Evolutionary conservation across 116 monocot genomes (phyloP), one percentile per base, ranked within the genome.

Genomic region (Dioscorea cayenensis): DNA sequence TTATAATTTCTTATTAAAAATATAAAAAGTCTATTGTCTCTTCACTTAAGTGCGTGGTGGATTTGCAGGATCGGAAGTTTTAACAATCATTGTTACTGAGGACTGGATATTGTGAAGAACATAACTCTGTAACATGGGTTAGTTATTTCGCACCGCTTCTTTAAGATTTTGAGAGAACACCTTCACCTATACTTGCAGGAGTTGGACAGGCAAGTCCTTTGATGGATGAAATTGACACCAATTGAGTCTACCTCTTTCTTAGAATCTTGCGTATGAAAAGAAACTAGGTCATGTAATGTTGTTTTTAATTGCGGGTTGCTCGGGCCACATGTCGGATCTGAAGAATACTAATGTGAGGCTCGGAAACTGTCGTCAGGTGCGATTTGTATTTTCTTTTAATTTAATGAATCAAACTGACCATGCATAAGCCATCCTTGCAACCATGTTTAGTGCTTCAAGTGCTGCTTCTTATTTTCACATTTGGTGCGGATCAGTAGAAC

Each of bases 51-150:
- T 10, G 43, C 6, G 6, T 43, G 43, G 43, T 12, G 43, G 43
- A 1, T 88, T 58, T 79, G 77, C 85, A 99, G 99, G 99, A 99
- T 78, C 87, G 76, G 99, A 92, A n/a, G n/a, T n/a, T n/a, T n/a
- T n/a, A n/a, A n/a, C n/a, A n/a, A n/a, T n/a, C n/a, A n/a, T n/a
- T 78, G 62, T 82, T 52, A 99, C 94, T 73, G 85, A 86, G 99
- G 99, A 49, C 60, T 99, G 51, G 94, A 99, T 83, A 94, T 94
- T 14, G 71, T 99, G 67, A 99, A 99, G 79, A 92, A 99, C 68
- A 85, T 99, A 94, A 92, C 99, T 51, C 83, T n/a, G 83, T 72
- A 94, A 94, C 77, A 99, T 99, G 99, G 94, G 99, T 99, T 49
- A 19, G 69, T 19, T 50, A n/a, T 55, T 55, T 55, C n/a, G 1